phyloP scores from a whole-genome alignment of 495 filamentous ascomycete species.

The Bacidia gigantensis region DNA sequence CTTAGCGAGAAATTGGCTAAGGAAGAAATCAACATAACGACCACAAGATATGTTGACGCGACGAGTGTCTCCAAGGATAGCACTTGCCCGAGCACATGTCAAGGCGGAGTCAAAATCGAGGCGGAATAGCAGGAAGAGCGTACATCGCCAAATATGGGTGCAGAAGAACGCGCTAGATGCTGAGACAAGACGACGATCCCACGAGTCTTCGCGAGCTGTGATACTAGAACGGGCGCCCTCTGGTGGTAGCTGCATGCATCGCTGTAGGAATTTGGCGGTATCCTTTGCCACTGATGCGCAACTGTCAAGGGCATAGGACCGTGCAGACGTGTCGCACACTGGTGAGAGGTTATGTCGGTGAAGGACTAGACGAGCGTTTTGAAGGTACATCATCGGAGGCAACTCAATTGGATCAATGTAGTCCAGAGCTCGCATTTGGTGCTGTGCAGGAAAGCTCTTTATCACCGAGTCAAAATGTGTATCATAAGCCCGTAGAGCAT shows the following conservation, averaged over 20 bases:
- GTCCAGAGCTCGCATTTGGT: constrained; percentile 47
- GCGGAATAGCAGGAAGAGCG: constrained; percentile 63
- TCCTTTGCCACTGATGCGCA: constrained; percentile 64
- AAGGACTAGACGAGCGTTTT: constrained; percentile 70
- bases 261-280: constrained; percentile 58
- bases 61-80: constrained; percentile 52
- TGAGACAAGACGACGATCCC: constrained; percentile 37
- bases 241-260: constrained; percentile 37
- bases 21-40: constrained; percentile 72
- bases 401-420: constrained; percentile 61
- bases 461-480: constrained; percentile 65
- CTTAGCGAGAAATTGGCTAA: constrained; percentile 46
- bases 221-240: constrained; percentile 12
- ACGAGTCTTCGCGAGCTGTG: constrained; percentile 22
- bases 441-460: constrained; percentile 56
- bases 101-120: constrained; percentile 58
- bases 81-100: constrained; percentile 55
- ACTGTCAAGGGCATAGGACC: constrained; percentile 57
- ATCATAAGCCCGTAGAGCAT: constrained; percentile 67
- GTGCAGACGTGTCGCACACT: constrained; percentile 47
- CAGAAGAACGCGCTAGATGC: constrained; percentile 55
- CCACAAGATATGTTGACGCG: constrained; percentile 68
- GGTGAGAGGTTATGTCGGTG: constrained; percentile 86
- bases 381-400: constrained; percentile 59
- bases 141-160: constrained; percentile 82